Base-by-base conservation (phyloP, 208 protist genomes). In the Crithidia fasciculata region DNA sequence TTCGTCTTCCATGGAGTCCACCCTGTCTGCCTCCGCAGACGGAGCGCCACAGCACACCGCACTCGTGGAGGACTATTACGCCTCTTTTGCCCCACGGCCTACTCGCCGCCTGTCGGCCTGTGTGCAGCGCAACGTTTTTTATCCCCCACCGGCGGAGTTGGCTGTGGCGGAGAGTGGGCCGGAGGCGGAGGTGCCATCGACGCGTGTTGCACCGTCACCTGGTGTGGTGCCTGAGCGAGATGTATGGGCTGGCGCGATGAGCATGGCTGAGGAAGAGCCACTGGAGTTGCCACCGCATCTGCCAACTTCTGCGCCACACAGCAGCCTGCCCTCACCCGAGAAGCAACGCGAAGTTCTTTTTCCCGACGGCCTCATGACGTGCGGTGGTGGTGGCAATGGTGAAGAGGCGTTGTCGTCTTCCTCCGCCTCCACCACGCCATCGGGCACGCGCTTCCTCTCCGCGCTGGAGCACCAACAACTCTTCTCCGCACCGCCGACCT, bases 121-220 rank as follows among this genome's bases (percentile, higher is more conserved):
- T 13, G 49, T 41, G 3, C 12, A 39, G 5, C 74, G 74, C 19
- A 43, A 44, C 5, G 74, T 80, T 12, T 80, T 73, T 53, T 80
- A 80, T 16, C 69, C 74, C 1, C 68, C 62, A 15, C 52, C 74
- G 0, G 57, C 73, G 8, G 73, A 78, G 53, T 36, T 61, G 66
- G 52, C 66, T 5, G 41, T 47, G 13, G 47, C 58, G 43, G 16
- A 53, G 4, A 8, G 54, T 4, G 28, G 8, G n/a, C 5, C 6
- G 4, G 4, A 19, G 45, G 45, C 45, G 45, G 45, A 49, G 45
- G 9, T 13, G 45, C 1, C 28, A 28, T 28, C 28, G 1, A 28
- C 28, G 28, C 28, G 28, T 28, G 28, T 28, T 28, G 28, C 28
- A 28, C 28, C 28, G 28, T 28, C 28, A 28, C 28, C 28, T 28